phyloP scores from a whole-genome alignment of 345 rosid species.

The Populus simonii region DNA sequence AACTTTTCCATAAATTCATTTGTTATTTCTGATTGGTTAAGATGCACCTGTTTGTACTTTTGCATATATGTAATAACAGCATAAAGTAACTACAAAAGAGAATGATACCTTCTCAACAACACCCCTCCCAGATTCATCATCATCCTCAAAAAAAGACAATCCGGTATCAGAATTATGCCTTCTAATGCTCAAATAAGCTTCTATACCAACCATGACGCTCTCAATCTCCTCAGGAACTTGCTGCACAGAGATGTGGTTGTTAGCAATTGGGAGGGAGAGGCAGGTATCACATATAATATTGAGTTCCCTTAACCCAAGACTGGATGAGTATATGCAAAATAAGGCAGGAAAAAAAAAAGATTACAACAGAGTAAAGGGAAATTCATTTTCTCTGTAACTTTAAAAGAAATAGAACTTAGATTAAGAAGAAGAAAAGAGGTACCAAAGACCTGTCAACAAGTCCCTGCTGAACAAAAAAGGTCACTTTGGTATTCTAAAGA shows the following conservation, averaged over 20 bases:
- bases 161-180: constrained; percentile 64
- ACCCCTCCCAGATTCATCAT: constrained; percentile 45
- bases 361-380: not conserved
- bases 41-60: not conserved
- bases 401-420: not conserved
- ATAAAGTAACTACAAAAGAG: not conserved
- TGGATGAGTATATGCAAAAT: not conserved
- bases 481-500: not conserved
- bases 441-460: not conserved
- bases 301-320: not conserved
- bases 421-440: not conserved
- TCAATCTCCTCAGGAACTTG: constrained; percentile 98
- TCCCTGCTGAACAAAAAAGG: not conserved
- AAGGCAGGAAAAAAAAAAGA: not conserved
- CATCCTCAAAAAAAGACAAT: constrained; percentile 63
- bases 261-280: not conserved
- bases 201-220: constrained; percentile 79
- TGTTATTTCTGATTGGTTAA: not conserved
- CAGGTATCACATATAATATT: not conserved
- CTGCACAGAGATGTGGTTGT: constrained; percentile 39
- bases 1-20: not conserved
- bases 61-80: not conserved
- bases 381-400: not conserved
- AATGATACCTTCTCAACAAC: constrained; percentile 57
- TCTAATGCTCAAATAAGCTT: constrained; percentile 94